A percentile compares a stretch with the other conserved stretches of the same genome.
phyloP scores from a whole-genome alignment of 352 stramenopile species.

The Pythium sukuiense region DNA sequence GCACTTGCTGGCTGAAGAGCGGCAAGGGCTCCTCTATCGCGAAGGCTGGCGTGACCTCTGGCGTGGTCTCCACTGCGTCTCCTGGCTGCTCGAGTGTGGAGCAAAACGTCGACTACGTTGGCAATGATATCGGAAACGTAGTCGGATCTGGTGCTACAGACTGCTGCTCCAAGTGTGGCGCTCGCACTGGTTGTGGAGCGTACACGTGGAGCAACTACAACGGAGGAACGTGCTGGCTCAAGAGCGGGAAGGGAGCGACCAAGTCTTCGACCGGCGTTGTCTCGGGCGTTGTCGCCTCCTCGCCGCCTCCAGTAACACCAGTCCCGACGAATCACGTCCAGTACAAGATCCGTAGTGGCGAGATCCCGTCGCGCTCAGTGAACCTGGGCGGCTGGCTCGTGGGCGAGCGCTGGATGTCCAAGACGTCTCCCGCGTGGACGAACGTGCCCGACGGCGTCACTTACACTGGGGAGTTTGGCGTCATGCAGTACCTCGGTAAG shows the following conservation, averaged over 20 bases:
- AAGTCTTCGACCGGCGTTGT: background rate
- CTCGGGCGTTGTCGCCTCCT: conserved; percentile 1
- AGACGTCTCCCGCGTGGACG: conserved; percentile 54
- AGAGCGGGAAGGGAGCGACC: conserved; percentile 23
- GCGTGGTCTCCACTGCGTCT: no score
- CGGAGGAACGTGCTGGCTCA: conserved; percentile 58
- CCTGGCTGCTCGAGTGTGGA: no score
- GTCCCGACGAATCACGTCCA: conserved; percentile 17
- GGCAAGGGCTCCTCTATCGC: no score
- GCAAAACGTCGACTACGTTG: no score
- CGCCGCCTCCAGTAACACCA: no score
- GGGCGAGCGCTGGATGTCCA: conserved; percentile 53
- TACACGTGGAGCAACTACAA: conserved; percentile 48
- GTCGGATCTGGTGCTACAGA: background rate
- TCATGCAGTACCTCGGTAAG: background rate
- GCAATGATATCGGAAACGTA: no score
- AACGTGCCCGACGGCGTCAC: conserved; percentile 13
- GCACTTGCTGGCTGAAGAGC: no score
- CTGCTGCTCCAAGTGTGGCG: background rate
- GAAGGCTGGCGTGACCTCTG: no score
- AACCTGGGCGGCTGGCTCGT: conserved; percentile 56
- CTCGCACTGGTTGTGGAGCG: background rate
- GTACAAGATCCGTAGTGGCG: conserved; percentile 24
- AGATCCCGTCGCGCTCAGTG: conserved; percentile 34
- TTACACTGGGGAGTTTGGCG: conserved; percentile 26